Evolutionary conservation across 805 yeast genomes (phyloP).

Genomic region (Myxozyma kluyveri): DNA sequence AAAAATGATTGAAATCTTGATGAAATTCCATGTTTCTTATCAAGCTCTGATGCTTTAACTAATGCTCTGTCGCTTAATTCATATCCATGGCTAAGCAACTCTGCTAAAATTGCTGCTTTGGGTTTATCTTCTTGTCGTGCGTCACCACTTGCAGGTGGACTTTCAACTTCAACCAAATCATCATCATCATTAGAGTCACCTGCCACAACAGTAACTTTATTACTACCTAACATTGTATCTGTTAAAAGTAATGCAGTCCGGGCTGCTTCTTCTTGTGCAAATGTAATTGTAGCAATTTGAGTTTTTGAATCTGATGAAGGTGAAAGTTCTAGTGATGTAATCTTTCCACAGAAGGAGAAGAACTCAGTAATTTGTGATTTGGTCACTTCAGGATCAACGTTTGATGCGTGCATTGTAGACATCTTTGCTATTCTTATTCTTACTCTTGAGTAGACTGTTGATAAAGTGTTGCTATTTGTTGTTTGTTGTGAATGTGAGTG

Average conservation of each 20-base stretch:
- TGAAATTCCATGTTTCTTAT: conserved; percentile 61
- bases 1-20: conserved; percentile 57
- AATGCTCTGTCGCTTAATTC: conserved; percentile 60
- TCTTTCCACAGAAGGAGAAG: conserved; percentile 72
- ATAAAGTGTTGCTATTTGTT: too few species aligned
- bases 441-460: too few species aligned
- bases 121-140: conserved; percentile 76
- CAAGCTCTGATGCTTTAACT: conserved; percentile 59
- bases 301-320: conserved; percentile 12
- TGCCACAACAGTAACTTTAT: conserved; percentile 47
- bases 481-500: too few species aligned
- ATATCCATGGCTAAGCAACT: conserved; percentile 72
- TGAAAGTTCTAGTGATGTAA: conserved; percentile 34
- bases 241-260: conserved; percentile 67
- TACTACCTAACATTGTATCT: conserved; percentile 70
- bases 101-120: conserved; percentile 70
- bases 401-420: conserved; percentile 51
- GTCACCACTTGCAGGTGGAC: conserved; percentile 42
- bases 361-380: conserved; percentile 58
- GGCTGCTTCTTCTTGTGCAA: conserved; percentile 59
- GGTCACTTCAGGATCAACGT: conserved; percentile 52
- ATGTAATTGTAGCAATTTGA: conserved; percentile 49
- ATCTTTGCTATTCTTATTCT: too few species aligned
- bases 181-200: conserved; percentile 19
- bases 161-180: too few species aligned